Percentiles rank a stretch among this genome's conserved stretches.
Evolutionary conservation across 2,329 filamentous ascomycete species (phyloP).

Genomic region (Neurospora crassa): DNA sequence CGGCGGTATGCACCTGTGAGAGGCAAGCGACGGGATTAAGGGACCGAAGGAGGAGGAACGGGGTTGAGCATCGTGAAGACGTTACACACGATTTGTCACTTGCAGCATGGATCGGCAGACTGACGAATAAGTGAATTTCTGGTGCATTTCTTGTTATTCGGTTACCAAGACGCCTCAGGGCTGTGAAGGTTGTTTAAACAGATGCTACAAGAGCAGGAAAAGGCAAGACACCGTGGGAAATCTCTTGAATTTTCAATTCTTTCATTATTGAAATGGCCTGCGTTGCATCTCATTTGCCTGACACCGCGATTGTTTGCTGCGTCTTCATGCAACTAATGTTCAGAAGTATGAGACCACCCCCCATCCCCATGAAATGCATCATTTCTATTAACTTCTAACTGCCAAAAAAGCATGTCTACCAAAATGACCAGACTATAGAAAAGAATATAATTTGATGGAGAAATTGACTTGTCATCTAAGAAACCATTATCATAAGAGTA

Average conservation of each 20-base stretch:
- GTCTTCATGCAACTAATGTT: not conserved
- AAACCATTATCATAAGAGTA: too few species aligned
- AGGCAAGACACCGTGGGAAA: not conserved
- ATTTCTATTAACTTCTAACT: too few species aligned
- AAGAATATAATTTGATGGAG: too few species aligned
- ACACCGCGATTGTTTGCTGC: not conserved
- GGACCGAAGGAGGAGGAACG: not conserved
- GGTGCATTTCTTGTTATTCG: not conserved
- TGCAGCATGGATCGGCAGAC: not conserved
- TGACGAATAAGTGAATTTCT: not conserved
- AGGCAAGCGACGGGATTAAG: not conserved
- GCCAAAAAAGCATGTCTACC: too few species aligned
- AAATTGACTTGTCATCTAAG: too few species aligned
- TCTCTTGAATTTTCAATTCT: not conserved
- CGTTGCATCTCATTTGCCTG: not conserved
- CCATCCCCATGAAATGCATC: too few species aligned
- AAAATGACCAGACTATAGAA: too few species aligned
- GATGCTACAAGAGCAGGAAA: not conserved
- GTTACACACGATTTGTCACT: not conserved
- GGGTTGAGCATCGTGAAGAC: not conserved
- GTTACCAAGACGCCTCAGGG: not conserved
- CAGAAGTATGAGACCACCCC: too few species aligned
- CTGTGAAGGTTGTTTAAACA: not conserved
- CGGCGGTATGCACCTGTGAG: slow-evolving; percentile 53
- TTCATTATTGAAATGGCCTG: not conserved